Evolutionary conservation across 1,284 basidiomycete genomes (phyloP).

Genomic region (Pascua guehoae): DNA sequence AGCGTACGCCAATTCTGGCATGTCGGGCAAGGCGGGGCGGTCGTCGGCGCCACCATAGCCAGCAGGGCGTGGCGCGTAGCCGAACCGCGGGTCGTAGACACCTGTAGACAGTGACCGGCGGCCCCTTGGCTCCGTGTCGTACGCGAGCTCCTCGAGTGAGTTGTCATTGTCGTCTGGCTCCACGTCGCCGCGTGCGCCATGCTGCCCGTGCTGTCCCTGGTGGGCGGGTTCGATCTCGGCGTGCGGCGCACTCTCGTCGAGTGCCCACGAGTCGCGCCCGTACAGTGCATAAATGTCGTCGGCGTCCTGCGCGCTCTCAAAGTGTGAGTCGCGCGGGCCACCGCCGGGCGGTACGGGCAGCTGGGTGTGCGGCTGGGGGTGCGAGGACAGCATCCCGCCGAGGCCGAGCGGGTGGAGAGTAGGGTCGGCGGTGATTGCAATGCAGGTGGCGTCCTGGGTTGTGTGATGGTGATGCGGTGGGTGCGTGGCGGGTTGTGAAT

Average conservation of each 20-base stretch:
- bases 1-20: no score
- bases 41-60: no score
- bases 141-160: constrained; percentile 1
- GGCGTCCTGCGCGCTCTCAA: constrained; percentile 23
- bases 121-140: background rate
- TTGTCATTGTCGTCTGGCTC: background rate
- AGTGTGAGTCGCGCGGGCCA: constrained; percentile 13
- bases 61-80: no score
- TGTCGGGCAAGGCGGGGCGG: no score
- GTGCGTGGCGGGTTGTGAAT: no score
- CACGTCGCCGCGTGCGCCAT: background rate
- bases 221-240: background rate
- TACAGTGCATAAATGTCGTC: constrained; percentile 33
- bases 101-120: background rate
- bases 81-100: no score
- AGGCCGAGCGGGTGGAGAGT: no score
- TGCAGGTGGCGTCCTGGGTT: no score
- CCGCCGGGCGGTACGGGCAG: background rate
- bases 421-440: no score
- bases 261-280: constrained; percentile 19
- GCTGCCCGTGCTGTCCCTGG: background rate
- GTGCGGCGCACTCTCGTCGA: background rate
- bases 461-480: no score
- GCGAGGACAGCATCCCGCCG: no score
- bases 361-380: no score